Evolutionary conservation across 148 eudicot genomes (phyloP).

Genomic region (Salicornia ramosissima): DNA sequence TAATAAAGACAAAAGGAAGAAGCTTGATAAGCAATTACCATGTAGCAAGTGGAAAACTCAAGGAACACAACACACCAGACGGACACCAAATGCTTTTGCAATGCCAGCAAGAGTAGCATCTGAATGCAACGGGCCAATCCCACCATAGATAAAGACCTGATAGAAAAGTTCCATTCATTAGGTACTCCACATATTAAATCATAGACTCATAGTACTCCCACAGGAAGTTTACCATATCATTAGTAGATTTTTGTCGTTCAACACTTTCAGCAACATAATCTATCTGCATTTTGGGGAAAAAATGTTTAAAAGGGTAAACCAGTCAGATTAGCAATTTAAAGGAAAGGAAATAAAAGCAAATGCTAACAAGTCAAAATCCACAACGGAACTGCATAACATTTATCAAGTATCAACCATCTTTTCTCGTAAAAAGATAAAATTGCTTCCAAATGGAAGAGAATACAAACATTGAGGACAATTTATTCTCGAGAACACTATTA

Average conservation of each 20-base stretch:
- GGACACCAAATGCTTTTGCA: conserved; percentile 96
- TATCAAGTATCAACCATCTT: background rate
- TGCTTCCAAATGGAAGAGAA: background rate
- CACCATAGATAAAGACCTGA: conserved; percentile 95
- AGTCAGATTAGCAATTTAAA: background rate
- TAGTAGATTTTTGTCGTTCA: conserved; percentile 55
- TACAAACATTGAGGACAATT: background rate
- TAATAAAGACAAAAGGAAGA: conserved; percentile 22
- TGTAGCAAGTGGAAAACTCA: background rate
- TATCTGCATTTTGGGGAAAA: conserved; percentile 45
- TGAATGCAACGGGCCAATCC: conserved; percentile 86
- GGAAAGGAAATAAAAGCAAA: background rate
- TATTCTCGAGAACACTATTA: background rate
- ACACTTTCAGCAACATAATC: conserved; percentile 91
- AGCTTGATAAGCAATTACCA: conserved; percentile 5
- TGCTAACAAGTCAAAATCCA: background rate
- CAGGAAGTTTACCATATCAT: conserved; percentile 62
- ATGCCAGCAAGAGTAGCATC: conserved; percentile 86
- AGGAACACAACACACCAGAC: conserved; percentile 51
- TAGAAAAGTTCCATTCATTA: conserved; percentile 15
- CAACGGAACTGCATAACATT: background rate
- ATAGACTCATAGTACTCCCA: background rate
- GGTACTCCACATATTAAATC: background rate
- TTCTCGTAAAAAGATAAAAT: background rate
- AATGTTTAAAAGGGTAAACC: background rate